A percentile compares a stretch with the other conserved stretches of the same genome.
Evolutionary conservation across 2,329 filamentous ascomycete species (phyloP).

Genomic region (Fusarium mundagurra): DNA sequence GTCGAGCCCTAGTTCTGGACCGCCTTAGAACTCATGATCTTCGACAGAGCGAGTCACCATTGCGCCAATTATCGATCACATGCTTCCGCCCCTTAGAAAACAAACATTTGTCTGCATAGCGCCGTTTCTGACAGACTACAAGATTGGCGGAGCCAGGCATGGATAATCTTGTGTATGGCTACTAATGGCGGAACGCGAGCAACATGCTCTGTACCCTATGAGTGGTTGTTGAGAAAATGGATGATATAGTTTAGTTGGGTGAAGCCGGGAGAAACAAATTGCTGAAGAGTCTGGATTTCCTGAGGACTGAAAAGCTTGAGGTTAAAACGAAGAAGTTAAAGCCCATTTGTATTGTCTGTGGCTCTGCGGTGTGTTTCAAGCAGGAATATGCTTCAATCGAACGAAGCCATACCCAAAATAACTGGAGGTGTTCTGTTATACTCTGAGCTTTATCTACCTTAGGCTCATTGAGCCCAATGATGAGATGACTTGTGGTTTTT

Average conservation of each 20-base stretch:
- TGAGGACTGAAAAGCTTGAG: no score
- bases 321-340: not conserved
- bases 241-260: not conserved
- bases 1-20: not conserved
- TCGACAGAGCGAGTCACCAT: not conserved
- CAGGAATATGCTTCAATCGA: not conserved
- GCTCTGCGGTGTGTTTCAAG: not conserved
- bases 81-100: not conserved
- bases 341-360: not conserved
- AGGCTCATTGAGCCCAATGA: accelerated
- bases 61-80: not conserved
- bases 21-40: not conserved
- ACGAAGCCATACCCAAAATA: no score
- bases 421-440: no score
- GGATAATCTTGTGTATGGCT: not conserved
- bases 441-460: not conserved
- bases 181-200: not conserved
- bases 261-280: accelerated
- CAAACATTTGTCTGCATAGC: not conserved
- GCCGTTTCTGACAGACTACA: accelerated
- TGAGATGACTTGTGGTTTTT: not conserved
- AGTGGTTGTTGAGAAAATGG: not conserved
- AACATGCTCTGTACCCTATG: not conserved
- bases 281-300: accelerated
- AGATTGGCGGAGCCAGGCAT: not conserved